Percentiles rank a stretch among this genome's conserved stretches.
Conservation (phyloP, 768 basidiomycete species). For the Dacryopinax spathularia region DNA sequence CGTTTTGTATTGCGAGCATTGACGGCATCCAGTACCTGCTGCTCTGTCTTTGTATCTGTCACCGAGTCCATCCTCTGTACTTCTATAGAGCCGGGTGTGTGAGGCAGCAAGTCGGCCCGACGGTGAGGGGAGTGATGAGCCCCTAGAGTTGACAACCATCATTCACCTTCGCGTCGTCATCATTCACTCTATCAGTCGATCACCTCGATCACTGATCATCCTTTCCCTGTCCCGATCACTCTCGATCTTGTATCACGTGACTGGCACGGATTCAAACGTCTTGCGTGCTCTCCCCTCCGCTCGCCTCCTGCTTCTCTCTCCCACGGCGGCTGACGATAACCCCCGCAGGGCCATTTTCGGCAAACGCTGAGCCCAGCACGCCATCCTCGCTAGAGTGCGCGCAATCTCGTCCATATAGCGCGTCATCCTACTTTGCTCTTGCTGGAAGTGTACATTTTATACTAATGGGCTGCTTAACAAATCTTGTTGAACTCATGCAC, state of each 20-base stretch:
- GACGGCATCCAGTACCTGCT: not conserved
- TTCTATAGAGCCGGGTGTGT: no score
- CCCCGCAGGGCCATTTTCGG: not conserved
- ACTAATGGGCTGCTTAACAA: no score
- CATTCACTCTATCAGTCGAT: no score
- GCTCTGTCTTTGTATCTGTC: not conserved
- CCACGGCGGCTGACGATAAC: not conserved
- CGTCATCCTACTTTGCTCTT: no score
- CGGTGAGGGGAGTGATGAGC: no score
- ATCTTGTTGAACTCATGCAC: no score
- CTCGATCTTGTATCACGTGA: not conserved
- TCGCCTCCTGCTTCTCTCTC: not conserved
- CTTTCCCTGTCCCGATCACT: not conserved
- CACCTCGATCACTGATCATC: not conserved
- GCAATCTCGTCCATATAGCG: no score
- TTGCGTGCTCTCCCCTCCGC: not conserved
- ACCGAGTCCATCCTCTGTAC: not conserved
- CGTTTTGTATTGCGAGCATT: slow-evolving; percentile 8
- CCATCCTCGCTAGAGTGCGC: no score
- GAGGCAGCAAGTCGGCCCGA: no score
- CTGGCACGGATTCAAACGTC: not conserved
- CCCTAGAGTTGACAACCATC: no score
- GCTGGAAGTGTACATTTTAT: no score
- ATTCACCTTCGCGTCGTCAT: no score
- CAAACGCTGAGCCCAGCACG: not conserved